Evolutionary conservation across 2,329 filamentous ascomycete species (phyloP), one percentile per base, ranked within the genome.

Genomic region (Pyrenophora tritici-repentis): DNA sequence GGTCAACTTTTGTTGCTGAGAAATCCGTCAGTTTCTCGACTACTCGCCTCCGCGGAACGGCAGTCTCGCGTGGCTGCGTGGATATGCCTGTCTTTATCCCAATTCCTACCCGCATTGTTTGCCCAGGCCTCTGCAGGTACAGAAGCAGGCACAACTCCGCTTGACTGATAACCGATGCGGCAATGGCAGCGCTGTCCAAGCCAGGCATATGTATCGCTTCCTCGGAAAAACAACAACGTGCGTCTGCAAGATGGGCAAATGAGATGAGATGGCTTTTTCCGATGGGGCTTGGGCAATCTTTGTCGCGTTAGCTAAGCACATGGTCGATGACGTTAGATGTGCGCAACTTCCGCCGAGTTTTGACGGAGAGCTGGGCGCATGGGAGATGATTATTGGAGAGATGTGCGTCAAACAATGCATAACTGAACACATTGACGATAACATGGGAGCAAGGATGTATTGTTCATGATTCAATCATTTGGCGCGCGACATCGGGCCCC

Each of bases 401-500:
- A 5, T 8, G 14, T 20, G n/a, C 6, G 14, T 20, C 8, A 43
- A 32, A 38, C 26, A 14, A 34, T 36, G 43, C 37, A 47, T 12
- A 7, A 16, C 22, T 13, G 20, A 35, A 17, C 13, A 20, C 16
- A 41, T 29, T 29, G 26, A 31, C 17, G 17, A 33, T 18, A 40
- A 22, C 16, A 22, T 20, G 22, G 22, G 16, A 31, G 22, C 39
- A 48, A 18, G 17, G 44, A 29, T 26, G 10, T 35, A 51, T 42
- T 47, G 22, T 26, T 36, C 37, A 42, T 13, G 42, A 20, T 33
- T 16, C 40, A 37, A 42, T 60, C 61, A 73, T 66, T 79, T 81
- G 14, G 79, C 79, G 50, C 77, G 73, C 29, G 72, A 70, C 84
- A 96, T 85, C 1, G 94, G 94, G 0, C 94, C 94, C 94, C 94